Conservation (phyloP, 2,329 filamentous ascomycete species). For the Fusarium citri region DNA sequence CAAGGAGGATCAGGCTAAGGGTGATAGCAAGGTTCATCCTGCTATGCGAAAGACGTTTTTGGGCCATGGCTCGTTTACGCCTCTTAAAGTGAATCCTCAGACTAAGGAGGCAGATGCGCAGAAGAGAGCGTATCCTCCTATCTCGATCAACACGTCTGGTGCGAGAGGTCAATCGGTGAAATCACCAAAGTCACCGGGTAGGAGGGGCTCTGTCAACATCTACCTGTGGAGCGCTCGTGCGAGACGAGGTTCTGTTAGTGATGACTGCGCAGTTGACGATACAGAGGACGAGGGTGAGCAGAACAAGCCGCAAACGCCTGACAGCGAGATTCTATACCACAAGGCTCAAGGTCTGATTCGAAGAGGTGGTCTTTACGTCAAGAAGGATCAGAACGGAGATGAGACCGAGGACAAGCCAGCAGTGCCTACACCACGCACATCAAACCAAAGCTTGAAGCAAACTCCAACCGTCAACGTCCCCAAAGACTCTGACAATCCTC, state of each 20-base stretch:
- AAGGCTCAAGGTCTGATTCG: conserved; percentile 40
- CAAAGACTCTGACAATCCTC: not conserved
- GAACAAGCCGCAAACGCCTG: conserved; percentile 5
- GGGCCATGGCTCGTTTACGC: conserved; percentile 44
- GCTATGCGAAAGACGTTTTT: conserved; percentile 49
- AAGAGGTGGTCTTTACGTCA: conserved; percentile 40
- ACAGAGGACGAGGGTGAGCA: conserved; percentile 37
- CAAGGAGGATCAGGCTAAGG: conserved; percentile 42
- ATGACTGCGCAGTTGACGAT: conserved; percentile 43
- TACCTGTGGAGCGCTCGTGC: conserved; percentile 46
- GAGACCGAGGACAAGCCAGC: not conserved
- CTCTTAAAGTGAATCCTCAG: conserved; percentile 44
- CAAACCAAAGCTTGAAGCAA: conserved; percentile 23
- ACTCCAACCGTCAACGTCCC: not conserved
- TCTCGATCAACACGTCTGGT: conserved; percentile 49
- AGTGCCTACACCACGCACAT: not conserved
- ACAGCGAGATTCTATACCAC: conserved; percentile 29
- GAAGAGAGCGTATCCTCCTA: conserved; percentile 52
- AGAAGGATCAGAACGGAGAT: conserved; percentile 14
- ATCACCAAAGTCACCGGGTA: conserved; percentile 45
- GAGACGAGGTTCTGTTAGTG: conserved; percentile 23
- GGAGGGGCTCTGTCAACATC: conserved; percentile 50
- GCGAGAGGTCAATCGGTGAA: conserved; percentile 45
- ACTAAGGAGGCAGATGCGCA: conserved; percentile 42
- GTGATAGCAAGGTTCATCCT: conserved; percentile 49